Evolutionary conservation across 495 filamentous ascomycete species (phyloP), one percentile per base, ranked within the genome.

Genomic region (Neurospora hispaniola): DNA sequence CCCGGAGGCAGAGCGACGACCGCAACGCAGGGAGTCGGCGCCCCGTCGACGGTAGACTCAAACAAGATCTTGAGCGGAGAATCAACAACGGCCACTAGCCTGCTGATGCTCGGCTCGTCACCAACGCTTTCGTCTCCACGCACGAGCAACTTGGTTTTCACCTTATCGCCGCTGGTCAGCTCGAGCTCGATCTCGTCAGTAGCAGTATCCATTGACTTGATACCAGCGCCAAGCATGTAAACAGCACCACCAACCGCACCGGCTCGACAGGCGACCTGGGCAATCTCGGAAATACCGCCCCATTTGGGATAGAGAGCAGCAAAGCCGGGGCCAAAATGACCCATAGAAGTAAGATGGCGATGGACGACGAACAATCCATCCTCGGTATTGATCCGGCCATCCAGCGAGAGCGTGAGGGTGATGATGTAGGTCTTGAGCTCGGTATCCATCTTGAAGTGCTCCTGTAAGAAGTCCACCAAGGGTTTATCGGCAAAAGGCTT

Each of bases 241-340:
- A 96, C 88, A 20, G 90, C 93, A 41, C 96, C 96, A 5, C 96
- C 95, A 9, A 99, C 94, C 5, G 96, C 96, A 71, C 91, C 90
- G 43, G 96, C 94, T 73, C 96, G 92, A 76, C 96, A 98, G 14
- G 90, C 93, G 12, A 98, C 93, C 78, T 99, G 96, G 23, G 93
- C 87, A 73, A 98, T 90, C 81, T 99, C 96, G n/a, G 94, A 91
- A 11, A 89, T 86, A 73, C 96, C 94, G 27, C 96, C 96, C 90
- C 94, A 99, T 82, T 96, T 97, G 12, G 94, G 90, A 73, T 95
- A 84, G 11, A 98, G 88, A 68, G 91, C 90, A 42, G 93, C 91
- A 79, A 98, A 97, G 6, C 94, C 93, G 71, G 91, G 88, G 0
- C 94, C 94, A 75, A 96, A 93, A 2, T 93, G 79, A 31, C 95